Evolutionary conservation across 495 filamentous ascomycete genomes (phyloP).

Genomic region (Penicillium nucicola): DNA sequence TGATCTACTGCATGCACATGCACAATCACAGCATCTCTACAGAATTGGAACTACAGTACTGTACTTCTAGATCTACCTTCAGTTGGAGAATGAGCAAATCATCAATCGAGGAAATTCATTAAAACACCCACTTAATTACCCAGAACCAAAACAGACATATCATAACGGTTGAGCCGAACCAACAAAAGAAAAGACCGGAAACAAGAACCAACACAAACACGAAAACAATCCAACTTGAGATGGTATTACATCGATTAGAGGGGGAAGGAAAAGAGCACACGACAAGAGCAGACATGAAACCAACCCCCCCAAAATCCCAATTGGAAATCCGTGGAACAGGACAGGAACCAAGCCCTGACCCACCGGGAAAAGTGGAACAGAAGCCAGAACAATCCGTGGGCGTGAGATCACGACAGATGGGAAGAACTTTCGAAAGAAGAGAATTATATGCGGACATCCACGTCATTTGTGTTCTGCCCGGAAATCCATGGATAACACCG

Average conservation of each 20-base stretch:
- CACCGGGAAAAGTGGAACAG: background rate
- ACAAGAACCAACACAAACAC: constrained; percentile 11
- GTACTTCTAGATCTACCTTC: no score
- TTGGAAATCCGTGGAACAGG: background rate
- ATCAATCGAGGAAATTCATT: constrained; percentile 3
- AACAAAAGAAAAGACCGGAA: constrained; percentile 4
- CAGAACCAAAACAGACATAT: background rate
- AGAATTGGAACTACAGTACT: no score
- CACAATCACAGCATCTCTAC: background rate
- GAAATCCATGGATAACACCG: background rate
- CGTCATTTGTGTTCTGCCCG: background rate
- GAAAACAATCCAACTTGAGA: constrained; percentile 24
- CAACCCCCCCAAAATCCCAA: background rate
- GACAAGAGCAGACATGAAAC: background rate
- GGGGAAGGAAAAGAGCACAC: constrained; percentile 6
- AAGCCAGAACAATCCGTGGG: constrained; percentile 12
- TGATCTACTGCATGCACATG: background rate
- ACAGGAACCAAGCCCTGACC: constrained; percentile 3
- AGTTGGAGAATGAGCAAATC: background rate
- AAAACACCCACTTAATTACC: constrained; percentile 9
- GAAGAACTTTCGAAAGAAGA: background rate
- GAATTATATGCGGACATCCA: constrained; percentile 1
- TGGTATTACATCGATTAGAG: constrained; percentile 39
- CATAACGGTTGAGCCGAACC: background rate
- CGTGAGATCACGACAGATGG: constrained; percentile 18